phyloP scores from a whole-genome alignment of 2,329 filamentous ascomycete species.

The Trichoderma endophyticum region DNA sequence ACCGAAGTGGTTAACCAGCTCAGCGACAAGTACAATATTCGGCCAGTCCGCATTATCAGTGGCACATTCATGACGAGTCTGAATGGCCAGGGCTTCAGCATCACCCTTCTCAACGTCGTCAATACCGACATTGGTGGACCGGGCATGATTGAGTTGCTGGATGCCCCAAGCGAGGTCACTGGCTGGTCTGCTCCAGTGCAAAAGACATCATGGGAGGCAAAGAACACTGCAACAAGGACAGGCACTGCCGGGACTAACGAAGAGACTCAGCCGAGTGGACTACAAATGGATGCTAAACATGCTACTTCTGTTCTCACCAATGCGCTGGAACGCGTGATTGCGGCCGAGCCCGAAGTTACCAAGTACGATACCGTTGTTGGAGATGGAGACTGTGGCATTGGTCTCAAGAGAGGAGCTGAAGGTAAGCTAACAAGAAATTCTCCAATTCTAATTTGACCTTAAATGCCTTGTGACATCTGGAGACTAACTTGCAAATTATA shows the following conservation, averaged over 20 bases:
- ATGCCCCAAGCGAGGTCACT: slow-evolving; percentile 64
- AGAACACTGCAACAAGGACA: slow-evolving; percentile 47
- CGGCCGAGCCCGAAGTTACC: slow-evolving; percentile 68
- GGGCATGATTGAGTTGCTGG: slow-evolving; percentile 66
- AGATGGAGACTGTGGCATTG: slow-evolving; percentile 86
- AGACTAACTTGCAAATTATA: slow-evolving; percentile 30
- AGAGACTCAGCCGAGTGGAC: slow-evolving; percentile 43
- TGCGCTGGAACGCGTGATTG: slow-evolving; percentile 60
- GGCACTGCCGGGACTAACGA: slow-evolving; percentile 33
- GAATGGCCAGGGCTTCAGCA: slow-evolving; percentile 73
- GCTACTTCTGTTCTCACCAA: slow-evolving; percentile 52
- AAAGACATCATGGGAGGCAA: slow-evolving; percentile 61
- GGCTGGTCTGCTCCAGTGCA: slow-evolving; percentile 67
- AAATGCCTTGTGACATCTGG: neutral
- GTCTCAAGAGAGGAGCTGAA: slow-evolving; percentile 83
- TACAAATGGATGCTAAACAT: slow-evolving; percentile 50
- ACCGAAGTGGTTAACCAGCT: slow-evolving; percentile 66
- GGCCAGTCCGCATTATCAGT: slow-evolving; percentile 61
- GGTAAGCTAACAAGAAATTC: slow-evolving; percentile 38
- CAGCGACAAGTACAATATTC: slow-evolving; percentile 53
- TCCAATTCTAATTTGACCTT: neutral
- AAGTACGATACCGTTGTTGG: slow-evolving; percentile 79
- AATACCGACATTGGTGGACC: slow-evolving; percentile 56
- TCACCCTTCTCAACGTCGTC: slow-evolving; percentile 64
- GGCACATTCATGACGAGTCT: slow-evolving; percentile 78